Evolutionary conservation across 1,284 basidiomycete species (phyloP), one percentile per base, ranked within the genome.

Genomic region (Kalmanozyma brasiliensis): DNA sequence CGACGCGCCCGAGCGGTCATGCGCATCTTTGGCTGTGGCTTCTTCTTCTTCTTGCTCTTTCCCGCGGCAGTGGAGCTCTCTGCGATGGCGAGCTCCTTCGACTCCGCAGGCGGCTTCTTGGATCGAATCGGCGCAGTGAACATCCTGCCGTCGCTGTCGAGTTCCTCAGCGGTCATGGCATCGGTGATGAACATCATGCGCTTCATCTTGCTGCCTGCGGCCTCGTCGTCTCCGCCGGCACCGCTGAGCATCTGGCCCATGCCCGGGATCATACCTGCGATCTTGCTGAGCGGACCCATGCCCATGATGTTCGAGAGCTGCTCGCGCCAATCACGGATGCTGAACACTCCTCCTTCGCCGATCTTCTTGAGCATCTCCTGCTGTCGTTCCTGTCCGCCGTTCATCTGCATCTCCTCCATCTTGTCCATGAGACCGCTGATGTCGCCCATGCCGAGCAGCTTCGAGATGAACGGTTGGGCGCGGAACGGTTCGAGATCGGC

Each of bases 131-230:
- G 79, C 14, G 56, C 55, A 10, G 56, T 73, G 34, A 81, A 81
- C 42, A 74, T 44, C n/a, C 68, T 62, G 2, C 95, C 96, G 82
- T 98, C 95, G n/a, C 92, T 95, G 84, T 98, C 94, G 53, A 98
- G 88, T 84, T 98, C 96, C 52, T 85, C 85, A 16, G 89, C 87
- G 36, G 93, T 92, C 95, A 99, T 99, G 77, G 92, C 93, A 84
- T 99, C 95, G 20, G 93, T 97, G 81, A 99, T 98, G 85, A 91
- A 98, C 72, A 98, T 91, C 92, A 99, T 94, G 64, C 94, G 89
- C 84, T 98, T 98, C 89, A 99, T 90, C 71, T 88, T 83, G 4
- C 80, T 71, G 1, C 91, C 89, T 33, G 92, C 93, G 78, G 97
- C 95, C 81, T 96, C 94, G 79, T 93, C 92, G 35, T 92, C 94